Evolutionary conservation across 169 alveolate genomes (phyloP), one percentile per base, ranked within the genome.

Genomic region (Eimeria acervulina): DNA sequence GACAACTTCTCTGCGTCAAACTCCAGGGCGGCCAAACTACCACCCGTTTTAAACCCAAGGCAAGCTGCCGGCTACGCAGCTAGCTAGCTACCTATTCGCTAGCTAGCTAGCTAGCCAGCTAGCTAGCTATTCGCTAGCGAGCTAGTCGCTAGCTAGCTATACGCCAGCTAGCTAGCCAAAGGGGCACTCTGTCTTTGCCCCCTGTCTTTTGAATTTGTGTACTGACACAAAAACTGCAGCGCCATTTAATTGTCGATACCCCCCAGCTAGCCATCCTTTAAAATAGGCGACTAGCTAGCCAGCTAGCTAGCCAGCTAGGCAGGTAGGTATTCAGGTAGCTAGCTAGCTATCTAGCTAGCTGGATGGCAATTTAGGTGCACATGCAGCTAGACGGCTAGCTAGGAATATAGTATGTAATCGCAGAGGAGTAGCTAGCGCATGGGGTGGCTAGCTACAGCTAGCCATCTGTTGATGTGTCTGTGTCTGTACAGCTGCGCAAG

Each of bases 281-380:
- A 47, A 47, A 8, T 61, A 15, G 72, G 72, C 26, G 31, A n/a
- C 72, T 61, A 26, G 6, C n/a, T 15, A 26, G 31, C 28, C 17
- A 61, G 72, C 72, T 61, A 61, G 72, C 72, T 61, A 26, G 72
- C 28, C 17, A 15, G 72, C 72, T 61, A 61, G 72, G 28, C 17
- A 61, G 72, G 28, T 61, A 26, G 5, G 28, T 13, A 26, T 63
- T n/a, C n/a, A 28, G 4, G 15, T 28, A 36, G 63, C 88, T 76
- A 36, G 88, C 88, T 76, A 76, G 88, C 88, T n/a, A 76, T 21
- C 88, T 38, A 38, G 88, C 33, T 70, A 6, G 88, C 88, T 6
- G 42, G 88, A 33, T n/a, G 7, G 83, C n/a, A 70, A 44, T 13
- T 52, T 23, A 70, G 83, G 44, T 4, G 7, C 44, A 5, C 7